Evolutionary conservation across 139 green algal species (phyloP).

Genomic region (Picochlorum costavermella): DNA sequence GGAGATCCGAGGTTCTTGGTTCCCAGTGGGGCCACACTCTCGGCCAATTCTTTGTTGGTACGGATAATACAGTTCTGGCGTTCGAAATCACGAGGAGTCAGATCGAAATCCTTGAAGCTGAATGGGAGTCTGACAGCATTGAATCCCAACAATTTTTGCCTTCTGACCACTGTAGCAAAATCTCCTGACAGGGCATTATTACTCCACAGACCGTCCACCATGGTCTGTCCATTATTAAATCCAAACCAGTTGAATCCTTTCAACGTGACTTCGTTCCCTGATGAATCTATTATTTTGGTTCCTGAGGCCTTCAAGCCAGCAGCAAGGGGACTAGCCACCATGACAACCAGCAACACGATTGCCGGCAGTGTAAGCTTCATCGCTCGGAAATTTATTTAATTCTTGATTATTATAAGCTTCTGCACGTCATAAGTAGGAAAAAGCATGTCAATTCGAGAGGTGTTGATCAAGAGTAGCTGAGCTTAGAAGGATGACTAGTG

Average conservation of each 20-base stretch:
- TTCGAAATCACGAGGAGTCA: neutral
- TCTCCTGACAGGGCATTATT: slow-evolving; percentile 15
- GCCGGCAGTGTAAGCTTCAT: too few relatives aligned
- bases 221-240: slow-evolving; percentile 11
- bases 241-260: slow-evolving; percentile 10
- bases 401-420: too few relatives aligned
- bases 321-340: too few relatives aligned
- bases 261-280: too few relatives aligned
- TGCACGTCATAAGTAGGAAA: too few relatives aligned
- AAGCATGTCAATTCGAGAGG: too few relatives aligned
- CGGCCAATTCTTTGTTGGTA: neutral
- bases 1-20: neutral
- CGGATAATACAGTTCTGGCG: neutral
- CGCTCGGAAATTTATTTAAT: too few relatives aligned
- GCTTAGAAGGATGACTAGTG: too few relatives aligned
- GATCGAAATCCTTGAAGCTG: slow-evolving; percentile 21
- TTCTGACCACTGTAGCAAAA: slow-evolving; percentile 39
- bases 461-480: too few relatives aligned
- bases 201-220: slow-evolving; percentile 10
- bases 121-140: slow-evolving; percentile 49
- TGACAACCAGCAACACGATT: too few relatives aligned
- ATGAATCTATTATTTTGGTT: too few relatives aligned
- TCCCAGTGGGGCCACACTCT: neutral
- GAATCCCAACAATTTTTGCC: slow-evolving; percentile 51
- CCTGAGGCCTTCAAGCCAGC: too few relatives aligned